Conservation (phyloP, 2,329 filamentous ascomycete species). For the Fusarium buxicola region DNA sequence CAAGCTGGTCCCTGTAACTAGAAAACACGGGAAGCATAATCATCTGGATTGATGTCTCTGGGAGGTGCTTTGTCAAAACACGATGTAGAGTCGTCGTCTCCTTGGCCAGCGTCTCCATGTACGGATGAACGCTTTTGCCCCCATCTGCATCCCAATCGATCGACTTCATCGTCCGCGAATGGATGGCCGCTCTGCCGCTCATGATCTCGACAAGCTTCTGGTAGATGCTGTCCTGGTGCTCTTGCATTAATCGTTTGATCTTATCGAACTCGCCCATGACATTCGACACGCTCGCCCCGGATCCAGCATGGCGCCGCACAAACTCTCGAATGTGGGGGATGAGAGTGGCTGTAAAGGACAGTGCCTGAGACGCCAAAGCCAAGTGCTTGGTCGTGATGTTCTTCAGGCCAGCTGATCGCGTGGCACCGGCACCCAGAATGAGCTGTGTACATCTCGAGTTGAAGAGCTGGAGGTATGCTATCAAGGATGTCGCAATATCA, state of each 20-base stretch:
- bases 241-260: slow-evolving; percentile 83
- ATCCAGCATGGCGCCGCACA: slow-evolving; percentile 78
- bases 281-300: slow-evolving; percentile 62
- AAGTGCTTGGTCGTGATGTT: slow-evolving; percentile 98
- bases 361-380: slow-evolving; percentile 87
- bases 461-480: slow-evolving; percentile 92
- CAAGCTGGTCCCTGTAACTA: slow-evolving; percentile 84
- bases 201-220: slow-evolving; percentile 96
- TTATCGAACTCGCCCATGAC: slow-evolving; percentile 90
- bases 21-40: slow-evolving; percentile 90
- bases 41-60: slow-evolving; percentile 78
- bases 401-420: slow-evolving; percentile 86
- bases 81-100: slow-evolving; percentile 88
- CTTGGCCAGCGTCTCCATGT: slow-evolving; percentile 89
- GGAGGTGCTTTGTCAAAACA: slow-evolving; percentile 84
- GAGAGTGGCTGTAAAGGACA: slow-evolving; percentile 87
- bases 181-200: slow-evolving; percentile 78
- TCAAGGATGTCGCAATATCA: slow-evolving; percentile 81
- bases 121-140: slow-evolving; percentile 65
- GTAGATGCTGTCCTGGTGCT: slow-evolving; percentile 90
- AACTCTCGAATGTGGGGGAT: slow-evolving; percentile 94
- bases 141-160: slow-evolving; percentile 76
- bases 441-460: slow-evolving; percentile 97
- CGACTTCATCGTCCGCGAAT: slow-evolving; percentile 79
- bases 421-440: slow-evolving; percentile 94